phyloP scores from a whole-genome alignment of 805 yeast species.

The Ogataea pignaliae region DNA sequence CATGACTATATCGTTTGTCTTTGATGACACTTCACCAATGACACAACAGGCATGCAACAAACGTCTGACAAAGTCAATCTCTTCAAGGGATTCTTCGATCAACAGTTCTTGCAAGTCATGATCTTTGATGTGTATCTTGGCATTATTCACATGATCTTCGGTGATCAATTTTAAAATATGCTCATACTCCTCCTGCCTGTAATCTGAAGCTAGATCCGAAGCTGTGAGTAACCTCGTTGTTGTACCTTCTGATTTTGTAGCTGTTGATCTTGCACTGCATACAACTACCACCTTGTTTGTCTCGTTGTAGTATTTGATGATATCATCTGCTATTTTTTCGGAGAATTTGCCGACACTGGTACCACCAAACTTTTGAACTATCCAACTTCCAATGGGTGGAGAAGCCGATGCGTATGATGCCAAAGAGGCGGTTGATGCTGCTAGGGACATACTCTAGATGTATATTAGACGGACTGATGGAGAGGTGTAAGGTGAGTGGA shows the following conservation, averaged over 20 bases:
- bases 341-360: conserved; percentile 96
- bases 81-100: conserved; percentile 54
- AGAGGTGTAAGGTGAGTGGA: too few relatives aligned
- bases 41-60: conserved; percentile 83
- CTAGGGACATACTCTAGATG: conserved; percentile 20
- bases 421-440: conserved; percentile 20
- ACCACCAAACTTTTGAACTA: conserved; percentile 95
- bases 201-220: conserved; percentile 72
- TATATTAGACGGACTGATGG: not conserved
- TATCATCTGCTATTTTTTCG: conserved; percentile 75
- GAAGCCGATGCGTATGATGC: conserved; percentile 5
- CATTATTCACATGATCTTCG: conserved; percentile 76
- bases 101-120: conserved; percentile 46
- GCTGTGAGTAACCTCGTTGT: conserved; percentile 80
- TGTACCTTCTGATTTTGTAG: conserved; percentile 92
- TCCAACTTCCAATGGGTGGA: conserved; percentile 43
- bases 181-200: conserved; percentile 47
- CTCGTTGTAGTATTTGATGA: conserved; percentile 62
- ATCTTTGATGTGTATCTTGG: conserved; percentile 46
- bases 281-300: conserved; percentile 81
- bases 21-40: conserved; percentile 84
- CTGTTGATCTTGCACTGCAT: conserved; percentile 90
- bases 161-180: conserved; percentile 61
- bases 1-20: conserved; percentile 87
- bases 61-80: conserved; percentile 63